A percentile compares a stretch with the other conserved stretches of the same genome.
Evolutionary conservation across 495 filamentous ascomycete species (phyloP).

Genomic region (Aspergillus sparsus): DNA sequence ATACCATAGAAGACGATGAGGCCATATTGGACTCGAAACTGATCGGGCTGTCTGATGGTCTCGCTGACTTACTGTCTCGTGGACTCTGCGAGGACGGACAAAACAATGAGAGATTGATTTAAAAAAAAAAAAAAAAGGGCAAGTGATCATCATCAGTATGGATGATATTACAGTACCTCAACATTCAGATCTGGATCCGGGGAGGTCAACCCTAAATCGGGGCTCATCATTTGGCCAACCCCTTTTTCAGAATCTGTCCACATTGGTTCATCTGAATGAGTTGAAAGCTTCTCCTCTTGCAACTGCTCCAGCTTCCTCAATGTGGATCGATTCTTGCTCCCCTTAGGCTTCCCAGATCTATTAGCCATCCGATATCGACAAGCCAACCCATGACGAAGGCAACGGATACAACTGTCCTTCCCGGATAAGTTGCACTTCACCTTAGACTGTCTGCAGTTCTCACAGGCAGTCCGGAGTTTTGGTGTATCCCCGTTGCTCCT

Average conservation of each 20-base stretch:
- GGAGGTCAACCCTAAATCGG: neutral
- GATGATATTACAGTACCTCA: neutral
- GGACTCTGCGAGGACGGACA: slow-evolving; percentile 5
- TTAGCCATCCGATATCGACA: slow-evolving; percentile 50
- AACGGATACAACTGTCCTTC: slow-evolving; percentile 45
- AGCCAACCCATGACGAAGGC: slow-evolving; percentile 46
- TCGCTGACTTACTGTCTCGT: slow-evolving; percentile 12
- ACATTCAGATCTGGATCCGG: neutral
- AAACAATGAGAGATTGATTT: neutral
- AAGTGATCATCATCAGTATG: neutral
- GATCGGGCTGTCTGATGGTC: slow-evolving; percentile 24
- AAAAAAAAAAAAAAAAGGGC: neutral
- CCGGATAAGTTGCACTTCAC: slow-evolving; percentile 50
- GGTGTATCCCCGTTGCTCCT: slow-evolving; percentile 33
- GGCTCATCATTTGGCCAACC: slow-evolving; percentile 9
- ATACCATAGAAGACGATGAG: slow-evolving; percentile 14
- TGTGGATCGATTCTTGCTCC: slow-evolving; percentile 50
- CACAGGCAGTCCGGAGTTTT: slow-evolving; percentile 49
- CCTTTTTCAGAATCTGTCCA: slow-evolving; percentile 1
- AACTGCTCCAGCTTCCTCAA: slow-evolving; percentile 45
- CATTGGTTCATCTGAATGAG: slow-evolving; percentile 11
- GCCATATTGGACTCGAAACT: slow-evolving; percentile 14
- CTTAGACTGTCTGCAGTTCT: slow-evolving; percentile 51
- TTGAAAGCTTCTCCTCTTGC: slow-evolving; percentile 35
- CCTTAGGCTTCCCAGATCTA: slow-evolving; percentile 50